phyloP scores from a whole-genome alignment of 2,329 filamentous ascomycete species.

The Diaporthe nobilis region DNA sequence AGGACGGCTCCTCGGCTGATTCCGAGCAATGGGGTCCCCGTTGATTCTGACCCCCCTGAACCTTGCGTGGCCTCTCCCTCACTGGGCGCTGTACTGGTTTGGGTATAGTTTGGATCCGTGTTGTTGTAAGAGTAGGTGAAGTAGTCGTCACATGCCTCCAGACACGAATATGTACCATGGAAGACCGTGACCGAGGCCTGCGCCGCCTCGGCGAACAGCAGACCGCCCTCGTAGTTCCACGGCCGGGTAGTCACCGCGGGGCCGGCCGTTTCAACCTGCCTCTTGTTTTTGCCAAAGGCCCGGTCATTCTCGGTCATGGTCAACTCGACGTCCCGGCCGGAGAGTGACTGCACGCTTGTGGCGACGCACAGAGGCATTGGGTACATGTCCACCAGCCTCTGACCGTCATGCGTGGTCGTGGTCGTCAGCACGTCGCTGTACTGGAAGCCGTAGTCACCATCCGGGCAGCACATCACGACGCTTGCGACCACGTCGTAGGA shows the following conservation, averaged over 20 bases:
- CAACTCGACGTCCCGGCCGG: not conserved
- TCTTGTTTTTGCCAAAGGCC: not conserved
- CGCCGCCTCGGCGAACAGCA: not conserved
- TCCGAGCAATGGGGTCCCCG: not conserved
- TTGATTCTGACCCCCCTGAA: not conserved
- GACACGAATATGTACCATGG: not conserved
- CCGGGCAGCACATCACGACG: not conserved
- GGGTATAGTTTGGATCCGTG: not conserved
- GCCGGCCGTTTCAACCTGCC: not conserved
- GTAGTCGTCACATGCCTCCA: not conserved
- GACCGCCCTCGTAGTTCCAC: not conserved
- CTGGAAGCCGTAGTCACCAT: not conserved
- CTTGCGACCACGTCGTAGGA: not conserved
- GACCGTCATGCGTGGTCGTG: not conserved
- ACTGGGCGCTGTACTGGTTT: not conserved
- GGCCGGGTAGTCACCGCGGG: not conserved
- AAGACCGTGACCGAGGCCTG: not conserved
- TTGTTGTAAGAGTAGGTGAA: not conserved
- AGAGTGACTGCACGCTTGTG: not conserved
- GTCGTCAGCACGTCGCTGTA: not conserved
- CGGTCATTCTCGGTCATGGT: not conserved
- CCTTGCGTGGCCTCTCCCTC: not conserved
- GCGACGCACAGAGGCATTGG: not conserved
- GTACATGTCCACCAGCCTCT: not conserved
- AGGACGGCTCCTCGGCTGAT: not conserved